These are phyloP conservation scores for Linderniella brevidens DNA, from an alignment of 257 asterid genomes.

Conservation along the genomic window DNA sequence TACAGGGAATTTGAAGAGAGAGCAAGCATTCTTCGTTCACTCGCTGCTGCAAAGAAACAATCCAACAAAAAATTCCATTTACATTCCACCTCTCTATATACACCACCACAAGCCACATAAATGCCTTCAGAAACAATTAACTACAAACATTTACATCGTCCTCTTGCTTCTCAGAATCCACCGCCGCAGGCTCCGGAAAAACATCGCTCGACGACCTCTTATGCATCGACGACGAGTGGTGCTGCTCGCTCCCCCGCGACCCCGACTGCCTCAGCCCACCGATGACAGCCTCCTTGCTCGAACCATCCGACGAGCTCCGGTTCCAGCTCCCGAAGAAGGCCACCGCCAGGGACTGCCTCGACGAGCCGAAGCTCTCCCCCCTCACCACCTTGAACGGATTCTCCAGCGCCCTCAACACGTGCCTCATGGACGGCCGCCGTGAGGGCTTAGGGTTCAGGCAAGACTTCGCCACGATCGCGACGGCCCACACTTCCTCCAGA, in stretches of 20 bases:
- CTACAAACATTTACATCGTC: too few species aligned
- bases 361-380: constrained; percentile 32
- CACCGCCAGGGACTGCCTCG: not conserved
- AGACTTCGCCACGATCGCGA: constrained; percentile 45
- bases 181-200: not conserved
- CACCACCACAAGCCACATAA: too few species aligned
- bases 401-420: constrained; percentile 44
- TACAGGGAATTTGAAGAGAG: too few species aligned
- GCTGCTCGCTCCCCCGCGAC: not conserved
- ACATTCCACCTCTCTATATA: too few species aligned
- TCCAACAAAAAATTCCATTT: too few species aligned
- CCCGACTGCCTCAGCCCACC: constrained; percentile 1
- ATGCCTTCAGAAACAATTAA: too few species aligned
- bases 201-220: not conserved
- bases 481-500: constrained; percentile 42
- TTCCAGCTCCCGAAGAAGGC: constrained; percentile 3
- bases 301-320: not conserved
- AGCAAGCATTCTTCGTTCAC: too few species aligned
- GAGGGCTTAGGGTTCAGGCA: constrained; percentile 45
- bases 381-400: constrained; percentile 43
- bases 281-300: not conserved
- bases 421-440: constrained; percentile 34
- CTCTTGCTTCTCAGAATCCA: too few species aligned
- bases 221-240: not conserved
- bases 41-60: too few species aligned